Conservation (phyloP, 75 land plant genomes). For the Larix kaempferi region DNA sequence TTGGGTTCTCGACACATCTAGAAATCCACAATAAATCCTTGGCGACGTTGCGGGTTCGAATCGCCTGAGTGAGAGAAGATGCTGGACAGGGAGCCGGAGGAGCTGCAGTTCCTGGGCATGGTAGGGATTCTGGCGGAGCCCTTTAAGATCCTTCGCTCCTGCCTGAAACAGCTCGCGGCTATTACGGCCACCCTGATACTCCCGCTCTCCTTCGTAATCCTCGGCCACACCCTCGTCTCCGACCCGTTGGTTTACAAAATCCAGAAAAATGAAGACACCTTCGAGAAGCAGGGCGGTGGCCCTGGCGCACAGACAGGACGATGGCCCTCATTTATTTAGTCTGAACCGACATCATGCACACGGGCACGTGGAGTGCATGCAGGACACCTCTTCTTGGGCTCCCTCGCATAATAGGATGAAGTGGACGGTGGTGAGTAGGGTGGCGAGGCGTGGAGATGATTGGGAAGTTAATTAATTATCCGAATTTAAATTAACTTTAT, state of each 20-base stretch:
- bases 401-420: too few relatives aligned
- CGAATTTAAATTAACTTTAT: too few relatives aligned
- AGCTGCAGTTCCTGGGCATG: conserved; percentile 50
- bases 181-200: conserved; percentile 70
- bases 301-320: neutral
- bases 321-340: conserved; percentile 12
- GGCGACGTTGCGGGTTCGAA: neutral
- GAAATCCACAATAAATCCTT: too few relatives aligned
- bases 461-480: too few relatives aligned
- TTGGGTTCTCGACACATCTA: too few relatives aligned
- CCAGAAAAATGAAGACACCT: conserved; percentile 12
- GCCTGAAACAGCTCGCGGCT: conserved; percentile 45
- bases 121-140: conserved; percentile 57
- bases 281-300: conserved; percentile 5
- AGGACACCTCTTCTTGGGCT: too few relatives aligned
- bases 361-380: too few relatives aligned
- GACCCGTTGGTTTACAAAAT: conserved; percentile 62
- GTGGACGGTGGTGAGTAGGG: too few relatives aligned
- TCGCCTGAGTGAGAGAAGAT: neutral
- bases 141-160: conserved; percentile 35
- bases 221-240: conserved; percentile 78
- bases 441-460: too few relatives aligned
- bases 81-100: conserved; percentile 66
- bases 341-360: too few relatives aligned
- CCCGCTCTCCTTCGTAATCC: conserved; percentile 77